Evolutionary conservation across 345 rosid species (phyloP).

Genomic region (Eucalyptus regnans): DNA sequence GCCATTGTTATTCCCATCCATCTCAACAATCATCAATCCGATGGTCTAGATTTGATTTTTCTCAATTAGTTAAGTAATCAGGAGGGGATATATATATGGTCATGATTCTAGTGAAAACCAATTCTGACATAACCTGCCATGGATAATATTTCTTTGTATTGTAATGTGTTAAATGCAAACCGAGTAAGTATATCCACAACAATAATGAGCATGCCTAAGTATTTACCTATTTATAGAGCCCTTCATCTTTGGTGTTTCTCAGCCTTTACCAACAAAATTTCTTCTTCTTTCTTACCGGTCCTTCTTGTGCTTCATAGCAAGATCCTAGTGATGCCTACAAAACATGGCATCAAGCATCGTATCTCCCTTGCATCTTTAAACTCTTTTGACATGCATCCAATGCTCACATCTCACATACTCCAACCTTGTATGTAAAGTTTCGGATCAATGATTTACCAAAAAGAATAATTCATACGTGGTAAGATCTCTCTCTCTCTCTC

Average conservation of each 20-base stretch:
- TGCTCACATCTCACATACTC: background rate
- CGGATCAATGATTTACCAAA: background rate
- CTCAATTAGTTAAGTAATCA: background rate
- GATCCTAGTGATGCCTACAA: background rate
- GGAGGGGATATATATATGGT: background rate
- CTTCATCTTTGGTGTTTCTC: background rate
- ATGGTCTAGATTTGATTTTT: background rate
- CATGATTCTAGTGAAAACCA: background rate
- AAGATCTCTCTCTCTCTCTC: background rate
- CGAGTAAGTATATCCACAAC: background rate
- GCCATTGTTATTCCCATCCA: background rate
- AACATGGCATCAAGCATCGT: no score
- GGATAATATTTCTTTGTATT: no score
- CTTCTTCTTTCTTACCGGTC: background rate
- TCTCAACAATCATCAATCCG: background rate
- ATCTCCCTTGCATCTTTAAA: background rate
- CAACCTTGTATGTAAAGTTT: background rate
- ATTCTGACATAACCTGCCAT: background rate
- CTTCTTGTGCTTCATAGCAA: background rate
- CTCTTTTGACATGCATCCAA: background rate
- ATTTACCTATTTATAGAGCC: background rate
- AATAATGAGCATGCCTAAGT: background rate
- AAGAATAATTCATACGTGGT: background rate
- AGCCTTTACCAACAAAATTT: background rate
- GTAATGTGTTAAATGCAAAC: background rate